phyloP scores from a whole-genome alignment of 1,139 yeast species.

The Kluyveromyces sp. region DNA sequence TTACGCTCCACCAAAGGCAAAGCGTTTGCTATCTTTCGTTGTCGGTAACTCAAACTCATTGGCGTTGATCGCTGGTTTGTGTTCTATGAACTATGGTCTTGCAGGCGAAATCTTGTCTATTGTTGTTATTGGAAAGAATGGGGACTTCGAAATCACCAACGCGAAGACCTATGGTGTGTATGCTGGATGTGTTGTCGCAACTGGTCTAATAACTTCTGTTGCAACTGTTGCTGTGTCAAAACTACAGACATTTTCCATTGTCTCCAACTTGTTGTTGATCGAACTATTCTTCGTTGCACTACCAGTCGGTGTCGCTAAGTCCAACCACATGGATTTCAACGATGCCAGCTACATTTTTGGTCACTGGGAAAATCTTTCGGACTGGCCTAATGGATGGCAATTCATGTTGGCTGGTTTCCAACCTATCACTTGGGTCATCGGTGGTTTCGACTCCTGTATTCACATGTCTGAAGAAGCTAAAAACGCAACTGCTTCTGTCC shows the following conservation, averaged over 20 bases:
- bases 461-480: constrained; percentile 69
- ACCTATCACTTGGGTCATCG: constrained; percentile 62
- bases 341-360: constrained; percentile 48
- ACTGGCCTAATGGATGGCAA: constrained; percentile 65
- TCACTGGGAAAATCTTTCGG: constrained; percentile 43
- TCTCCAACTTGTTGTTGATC: constrained; percentile 47
- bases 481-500: constrained; percentile 60
- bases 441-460: constrained; percentile 63
- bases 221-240: constrained; percentile 48
- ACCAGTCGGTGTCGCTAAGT: constrained; percentile 43
- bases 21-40: constrained; percentile 43
- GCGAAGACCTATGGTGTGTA: constrained; percentile 49
- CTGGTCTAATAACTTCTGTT: constrained; percentile 40
- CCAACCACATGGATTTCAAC: constrained; percentile 30
- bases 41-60: constrained; percentile 55
- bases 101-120: constrained; percentile 48
- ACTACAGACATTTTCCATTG: constrained; percentile 53
- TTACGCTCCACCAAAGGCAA: constrained; percentile 43
- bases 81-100: constrained; percentile 53
- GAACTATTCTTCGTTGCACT: constrained; percentile 57
- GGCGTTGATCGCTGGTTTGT: constrained; percentile 49
- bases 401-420: constrained; percentile 37
- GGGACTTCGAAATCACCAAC: constrained; percentile 39
- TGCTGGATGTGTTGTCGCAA: constrained; percentile 42
- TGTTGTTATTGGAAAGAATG: constrained; percentile 41